A percentile compares a stretch with the other conserved stretches of the same genome.
Conservation (phyloP, 106 monocot genomes). For the Chionographis japonica region DNA sequence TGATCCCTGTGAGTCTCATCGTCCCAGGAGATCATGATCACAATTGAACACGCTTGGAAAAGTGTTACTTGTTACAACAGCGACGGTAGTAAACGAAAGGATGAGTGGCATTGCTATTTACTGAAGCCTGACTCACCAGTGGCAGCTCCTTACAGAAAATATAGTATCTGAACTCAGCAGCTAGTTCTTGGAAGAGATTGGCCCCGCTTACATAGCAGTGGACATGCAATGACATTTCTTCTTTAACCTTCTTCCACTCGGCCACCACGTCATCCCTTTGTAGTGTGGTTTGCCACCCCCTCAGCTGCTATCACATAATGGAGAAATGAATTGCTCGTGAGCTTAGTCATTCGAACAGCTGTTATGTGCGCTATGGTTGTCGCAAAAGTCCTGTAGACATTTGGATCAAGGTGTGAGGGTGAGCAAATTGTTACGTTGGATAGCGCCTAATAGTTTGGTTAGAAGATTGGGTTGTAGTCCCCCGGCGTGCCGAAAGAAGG, state of each 20-base stretch:
- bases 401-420: too few relatives aligned
- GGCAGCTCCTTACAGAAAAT: slow-evolving; percentile 94
- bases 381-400: too few relatives aligned
- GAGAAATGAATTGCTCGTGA: background rate
- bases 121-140: slow-evolving; percentile 38
- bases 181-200: slow-evolving; percentile 65
- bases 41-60: too few relatives aligned
- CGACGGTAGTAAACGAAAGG: too few relatives aligned
- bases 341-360: slow-evolving; percentile 1
- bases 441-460: too few relatives aligned
- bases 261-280: slow-evolving; percentile 83
- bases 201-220: slow-evolving; percentile 91
- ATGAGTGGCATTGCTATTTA: background rate
- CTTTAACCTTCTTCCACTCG: slow-evolving; percentile 84
- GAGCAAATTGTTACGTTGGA: too few relatives aligned
- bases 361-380: too few relatives aligned
- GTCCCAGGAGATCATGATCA: too few relatives aligned
- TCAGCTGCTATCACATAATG: slow-evolving; percentile 40
- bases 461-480: too few relatives aligned
- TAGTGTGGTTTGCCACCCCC: slow-evolving; percentile 60
- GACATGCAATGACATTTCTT: slow-evolving; percentile 72
- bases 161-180: slow-evolving; percentile 78
- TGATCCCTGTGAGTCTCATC: background rate
- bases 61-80: too few relatives aligned
- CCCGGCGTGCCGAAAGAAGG: too few relatives aligned